phyloP scores from a whole-genome alignment of 1,139 yeast species.

The Pichia sp. region DNA sequence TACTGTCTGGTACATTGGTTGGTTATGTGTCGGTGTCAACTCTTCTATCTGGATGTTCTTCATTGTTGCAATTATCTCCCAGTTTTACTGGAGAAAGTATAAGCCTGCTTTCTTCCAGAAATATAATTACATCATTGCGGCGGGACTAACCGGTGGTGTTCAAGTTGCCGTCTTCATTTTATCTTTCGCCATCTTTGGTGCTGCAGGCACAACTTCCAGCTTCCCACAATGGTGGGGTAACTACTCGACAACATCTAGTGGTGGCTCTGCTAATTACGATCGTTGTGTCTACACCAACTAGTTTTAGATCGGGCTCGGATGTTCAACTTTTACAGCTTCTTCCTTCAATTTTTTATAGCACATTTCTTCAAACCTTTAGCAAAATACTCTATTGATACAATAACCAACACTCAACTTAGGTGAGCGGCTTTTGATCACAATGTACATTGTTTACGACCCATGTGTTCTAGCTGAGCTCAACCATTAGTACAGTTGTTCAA shows the following conservation, averaged over 20 bases:
- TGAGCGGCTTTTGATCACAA: too few relatives aligned
- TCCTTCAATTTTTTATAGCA: too few relatives aligned
- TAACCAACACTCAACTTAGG: too few relatives aligned
- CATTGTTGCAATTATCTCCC: conserved; percentile 25
- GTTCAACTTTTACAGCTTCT: too few relatives aligned
- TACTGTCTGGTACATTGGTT: conserved; percentile 23
- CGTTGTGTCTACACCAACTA: conserved; percentile 14
- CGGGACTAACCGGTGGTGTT: conserved; percentile 51
- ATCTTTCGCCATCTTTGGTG: conserved; percentile 22
- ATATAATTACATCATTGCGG: conserved; percentile 53
- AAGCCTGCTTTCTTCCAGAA: conserved; percentile 61
- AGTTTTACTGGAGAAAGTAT: conserved; percentile 35
- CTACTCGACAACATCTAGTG: conserved; percentile 4
- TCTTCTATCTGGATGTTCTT: conserved; percentile 25
- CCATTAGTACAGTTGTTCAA: too few relatives aligned
- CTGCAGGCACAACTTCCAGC: conserved; percentile 17
- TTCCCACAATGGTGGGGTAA: conserved; percentile 23
- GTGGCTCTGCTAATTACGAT: conserved; percentile 16
- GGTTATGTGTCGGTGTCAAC: conserved; percentile 29
- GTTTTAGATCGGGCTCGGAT: too few relatives aligned
- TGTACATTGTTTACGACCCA: too few relatives aligned
- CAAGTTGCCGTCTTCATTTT: conserved; percentile 40
- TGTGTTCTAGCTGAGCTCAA: too few relatives aligned
- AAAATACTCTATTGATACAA: too few relatives aligned
- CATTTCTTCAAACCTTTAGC: too few relatives aligned